Base-by-base conservation (phyloP, 177 flowering plant genomes). In the Vitis hybrid region DNA sequence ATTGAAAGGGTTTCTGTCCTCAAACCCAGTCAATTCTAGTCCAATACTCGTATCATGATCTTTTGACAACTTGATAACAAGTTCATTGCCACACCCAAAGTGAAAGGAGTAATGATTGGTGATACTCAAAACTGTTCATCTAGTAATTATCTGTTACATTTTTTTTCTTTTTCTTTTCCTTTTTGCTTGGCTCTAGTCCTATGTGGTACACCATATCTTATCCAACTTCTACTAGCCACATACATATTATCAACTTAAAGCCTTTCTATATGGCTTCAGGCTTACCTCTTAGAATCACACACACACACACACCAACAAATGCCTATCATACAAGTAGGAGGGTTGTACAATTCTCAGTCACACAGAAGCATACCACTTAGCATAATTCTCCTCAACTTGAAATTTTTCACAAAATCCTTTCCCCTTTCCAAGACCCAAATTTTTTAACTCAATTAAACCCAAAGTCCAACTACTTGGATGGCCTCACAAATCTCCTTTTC, bases 161-260 rank as follows among this genome's bases (percentile, higher is more conserved):
- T 18, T 55, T 54, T 15, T 50, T 33, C 19, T 55, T 54, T 15
- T 50, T 33, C 19, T 13, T 24, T 31, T 52, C 69, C n/a, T 6
- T 31, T 24, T 67, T 55, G 51, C 70, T 31, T 31, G 70, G 52
- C 22, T 11, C 28, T 6, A 11, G 44, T 33, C 61, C 20, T 9
- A 31, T 31, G n/a, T 38, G 20, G 47, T 38, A 18, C 11, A 28
- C 11, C 22, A 53, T 59, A 73, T 73, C 70, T 66, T 56, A 60
- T 65, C 66, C 66, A 70, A 8, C 44, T 65, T 53, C 64, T 53
- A 20, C 22, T n/a, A 70, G 69, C 77, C 70, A 65, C 73, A 64
- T 4, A 69, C 33, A 60, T 31, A 61, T 69, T 69, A 75, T 69
- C 73, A 50, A 64, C 63, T 56, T 56, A 55, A 67, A 1, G 24